Percentiles rank a stretch among this genome's conserved stretches.
phyloP scores from a whole-genome alignment of 2,329 filamentous ascomycete genomes.

The Colletotrichum chrysophilum region DNA sequence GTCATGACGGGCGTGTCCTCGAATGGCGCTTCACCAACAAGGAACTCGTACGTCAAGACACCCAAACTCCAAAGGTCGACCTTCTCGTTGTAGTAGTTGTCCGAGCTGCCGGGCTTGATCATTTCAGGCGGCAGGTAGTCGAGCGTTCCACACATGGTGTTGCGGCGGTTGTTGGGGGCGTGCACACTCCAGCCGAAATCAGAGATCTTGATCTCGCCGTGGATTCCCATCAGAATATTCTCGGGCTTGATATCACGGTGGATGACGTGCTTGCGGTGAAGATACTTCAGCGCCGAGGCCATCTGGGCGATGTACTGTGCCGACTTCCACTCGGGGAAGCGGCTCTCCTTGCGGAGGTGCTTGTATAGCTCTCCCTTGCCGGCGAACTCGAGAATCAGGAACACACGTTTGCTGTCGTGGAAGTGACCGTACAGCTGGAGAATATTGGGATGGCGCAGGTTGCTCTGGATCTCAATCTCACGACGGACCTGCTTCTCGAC shows the following conservation, averaged over 20 bases:
- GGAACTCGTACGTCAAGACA: conserved; percentile 93
- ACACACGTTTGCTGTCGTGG: conserved; percentile 87
- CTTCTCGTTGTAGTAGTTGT: conserved; percentile 94
- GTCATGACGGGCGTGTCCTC: conserved; percentile 97
- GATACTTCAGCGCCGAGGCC: conserved; percentile 86
- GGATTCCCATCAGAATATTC: conserved; percentile 94
- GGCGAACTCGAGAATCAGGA: conserved; percentile 86
- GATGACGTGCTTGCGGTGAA: conserved; percentile 97
- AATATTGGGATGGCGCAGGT: conserved; percentile 86
- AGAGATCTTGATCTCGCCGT: conserved; percentile 97
- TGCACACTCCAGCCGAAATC: conserved; percentile 99
- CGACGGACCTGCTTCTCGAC: conserved; percentile 88
- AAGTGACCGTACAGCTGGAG: conserved; percentile 86
- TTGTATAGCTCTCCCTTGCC: conserved; percentile 89
- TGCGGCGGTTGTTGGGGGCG: conserved; percentile 89
- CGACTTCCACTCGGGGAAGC: conserved; percentile 85
- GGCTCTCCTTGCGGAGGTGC: conserved; percentile 77
- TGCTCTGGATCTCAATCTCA: conserved; percentile 90
- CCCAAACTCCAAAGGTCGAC: conserved; percentile 96
- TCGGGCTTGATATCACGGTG: conserved; percentile 98
- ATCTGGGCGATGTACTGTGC: conserved; percentile 90
- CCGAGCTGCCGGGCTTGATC: conserved; percentile 80
- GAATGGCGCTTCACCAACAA: conserved; percentile 95
- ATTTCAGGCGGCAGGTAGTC: conserved; percentile 99
- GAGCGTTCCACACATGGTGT: conserved; percentile 96